phyloP scores from a whole-genome alignment of 352 stramenopile species.

The Thalassiosira livingstoniorum region DNA sequence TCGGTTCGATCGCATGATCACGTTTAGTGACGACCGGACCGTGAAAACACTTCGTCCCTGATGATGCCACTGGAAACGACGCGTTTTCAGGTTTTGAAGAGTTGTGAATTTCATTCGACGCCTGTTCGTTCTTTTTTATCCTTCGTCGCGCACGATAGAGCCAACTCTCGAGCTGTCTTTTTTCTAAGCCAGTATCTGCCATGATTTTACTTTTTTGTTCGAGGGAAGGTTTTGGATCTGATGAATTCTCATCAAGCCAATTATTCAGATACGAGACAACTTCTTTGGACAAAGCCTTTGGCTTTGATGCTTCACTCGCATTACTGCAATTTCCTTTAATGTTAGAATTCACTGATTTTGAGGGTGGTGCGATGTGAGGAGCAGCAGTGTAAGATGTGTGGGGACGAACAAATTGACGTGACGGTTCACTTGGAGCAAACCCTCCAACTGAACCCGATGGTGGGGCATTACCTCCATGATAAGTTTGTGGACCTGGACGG shows the following conservation, averaged over 20 bases:
- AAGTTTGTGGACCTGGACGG: too few relatives aligned
- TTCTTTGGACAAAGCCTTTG: neutral
- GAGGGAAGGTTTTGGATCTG: conserved; percentile 38
- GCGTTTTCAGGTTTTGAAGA: too few relatives aligned
- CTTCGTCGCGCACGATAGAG: conserved; percentile 43
- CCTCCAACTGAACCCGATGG: neutral
- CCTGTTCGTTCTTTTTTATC: conserved; percentile 41
- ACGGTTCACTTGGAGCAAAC: neutral
- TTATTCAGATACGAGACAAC: conserved; percentile 5
- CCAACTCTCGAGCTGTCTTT: conserved; percentile 39
- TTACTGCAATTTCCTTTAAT: neutral
- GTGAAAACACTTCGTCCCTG: too few relatives aligned
- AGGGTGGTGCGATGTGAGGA: neutral
- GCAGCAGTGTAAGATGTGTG: too few relatives aligned
- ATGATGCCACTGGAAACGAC: too few relatives aligned
- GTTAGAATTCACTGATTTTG: neutral
- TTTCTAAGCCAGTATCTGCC: conserved; percentile 50
- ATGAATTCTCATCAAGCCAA: conserved; percentile 45
- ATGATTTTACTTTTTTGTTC: conserved; percentile 47
- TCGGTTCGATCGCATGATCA: too few relatives aligned
- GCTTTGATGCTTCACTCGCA: neutral
- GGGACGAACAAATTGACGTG: neutral
- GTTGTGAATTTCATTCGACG: neutral
- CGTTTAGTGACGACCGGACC: too few relatives aligned
- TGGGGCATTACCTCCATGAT: too few relatives aligned